phyloP scores from a whole-genome alignment of 2,329 filamentous ascomycete species.

The Gremmenia infestans region DNA sequence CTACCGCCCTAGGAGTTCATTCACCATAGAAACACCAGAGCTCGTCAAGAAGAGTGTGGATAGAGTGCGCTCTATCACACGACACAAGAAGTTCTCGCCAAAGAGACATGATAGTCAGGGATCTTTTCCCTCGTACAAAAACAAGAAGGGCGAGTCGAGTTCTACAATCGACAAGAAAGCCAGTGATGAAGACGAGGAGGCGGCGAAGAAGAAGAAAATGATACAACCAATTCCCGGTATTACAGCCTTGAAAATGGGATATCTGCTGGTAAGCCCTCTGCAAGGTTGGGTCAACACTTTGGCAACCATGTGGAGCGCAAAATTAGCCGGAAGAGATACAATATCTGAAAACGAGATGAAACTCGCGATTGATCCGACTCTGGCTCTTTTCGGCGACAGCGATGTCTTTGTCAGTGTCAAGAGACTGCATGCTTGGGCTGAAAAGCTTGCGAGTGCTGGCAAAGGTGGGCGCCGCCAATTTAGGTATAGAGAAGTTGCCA shows the following conservation, averaged over 20 bases:
- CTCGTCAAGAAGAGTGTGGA: constrained; percentile 37
- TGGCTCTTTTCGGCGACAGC: constrained; percentile 69
- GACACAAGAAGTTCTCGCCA: constrained; percentile 23
- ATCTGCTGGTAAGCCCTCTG: constrained; percentile 65
- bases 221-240: constrained; percentile 15
- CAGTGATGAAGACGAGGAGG: background rate
- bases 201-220: background rate
- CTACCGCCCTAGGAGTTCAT: constrained; percentile 17
- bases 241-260: constrained; percentile 39
- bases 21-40: constrained; percentile 30
- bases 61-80: constrained; percentile 31
- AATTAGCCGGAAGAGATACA: constrained; percentile 22
- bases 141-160: constrained; percentile 27
- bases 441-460: constrained; percentile 38
- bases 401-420: constrained; percentile 68
- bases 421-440: constrained; percentile 63
- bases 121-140: constrained; percentile 20
- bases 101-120: constrained; percentile 26
- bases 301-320: constrained; percentile 45
- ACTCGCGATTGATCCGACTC: constrained; percentile 52
- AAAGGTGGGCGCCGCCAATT: constrained; percentile 28
- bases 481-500: constrained; percentile 38
- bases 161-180: constrained; percentile 5
- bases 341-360: constrained; percentile 42
- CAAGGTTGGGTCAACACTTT: constrained; percentile 55